Percentiles rank a stretch among this genome's conserved stretches.
These are phyloP conservation scores for Acephala macrosclerotiorum DNA, from an alignment of 2,329 filamentous ascomycete genomes.

Conservation along the genomic window DNA sequence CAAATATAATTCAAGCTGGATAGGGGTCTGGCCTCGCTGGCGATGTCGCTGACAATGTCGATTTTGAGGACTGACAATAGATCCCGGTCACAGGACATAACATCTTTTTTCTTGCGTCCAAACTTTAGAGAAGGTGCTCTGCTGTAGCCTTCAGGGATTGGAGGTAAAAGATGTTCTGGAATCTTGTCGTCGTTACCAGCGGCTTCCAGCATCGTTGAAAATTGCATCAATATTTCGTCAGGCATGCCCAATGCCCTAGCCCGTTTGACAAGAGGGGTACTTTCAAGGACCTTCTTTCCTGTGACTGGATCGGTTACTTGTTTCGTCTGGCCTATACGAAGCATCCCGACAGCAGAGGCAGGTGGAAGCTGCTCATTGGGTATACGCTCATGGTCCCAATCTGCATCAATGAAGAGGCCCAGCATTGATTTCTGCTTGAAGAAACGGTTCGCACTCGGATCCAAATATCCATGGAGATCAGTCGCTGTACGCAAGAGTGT, in stretches of 20 bases:
- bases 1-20: conserved; percentile 47
- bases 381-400: conserved; percentile 48
- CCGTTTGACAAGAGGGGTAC: conserved; percentile 42
- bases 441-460: conserved; percentile 35
- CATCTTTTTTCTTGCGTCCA: background rate
- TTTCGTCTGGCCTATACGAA: conserved; percentile 44
- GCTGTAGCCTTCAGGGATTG: conserved; percentile 16
- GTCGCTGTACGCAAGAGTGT: conserved; percentile 8
- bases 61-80: conserved; percentile 38
- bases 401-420: conserved; percentile 41
- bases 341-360: conserved; percentile 36
- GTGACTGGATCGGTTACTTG: conserved; percentile 40
- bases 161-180: background rate
- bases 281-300: conserved; percentile 38
- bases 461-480: conserved; percentile 34
- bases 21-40: conserved; percentile 37
- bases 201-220: background rate
- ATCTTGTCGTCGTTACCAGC: conserved; percentile 2
- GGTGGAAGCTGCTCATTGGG: conserved; percentile 45
- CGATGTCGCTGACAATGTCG: conserved; percentile 44
- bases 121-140: background rate
- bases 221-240: conserved; percentile 15
- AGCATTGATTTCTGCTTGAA: conserved; percentile 48
- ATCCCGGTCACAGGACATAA: conserved; percentile 10
- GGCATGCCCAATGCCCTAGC: conserved; percentile 29